A percentile compares a stretch with the other conserved stretches of the same genome.
These are phyloP conservation scores for Chimonanthus salicifolius DNA, from an alignment of 164 flowering plant species.

Conservation along the genomic window DNA sequence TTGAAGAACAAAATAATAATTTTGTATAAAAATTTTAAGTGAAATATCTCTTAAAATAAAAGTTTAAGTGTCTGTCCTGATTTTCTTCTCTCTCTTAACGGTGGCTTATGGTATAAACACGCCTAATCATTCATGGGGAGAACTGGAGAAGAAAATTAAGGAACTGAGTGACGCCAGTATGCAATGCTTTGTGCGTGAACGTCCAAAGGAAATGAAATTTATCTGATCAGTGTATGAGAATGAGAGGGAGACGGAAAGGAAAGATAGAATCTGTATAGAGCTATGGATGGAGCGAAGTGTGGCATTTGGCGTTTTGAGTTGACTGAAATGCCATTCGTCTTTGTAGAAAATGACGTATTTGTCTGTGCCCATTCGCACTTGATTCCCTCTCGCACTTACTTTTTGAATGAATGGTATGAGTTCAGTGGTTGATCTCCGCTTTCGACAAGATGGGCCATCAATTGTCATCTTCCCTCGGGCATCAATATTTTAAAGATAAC, in stretches of 20 bases:
- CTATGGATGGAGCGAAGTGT: neutral
- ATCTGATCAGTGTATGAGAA: neutral
- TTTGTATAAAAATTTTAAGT: too few relatives aligned
- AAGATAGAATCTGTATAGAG: neutral
- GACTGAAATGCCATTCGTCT: neutral
- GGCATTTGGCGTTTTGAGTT: neutral
- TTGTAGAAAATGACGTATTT: neutral
- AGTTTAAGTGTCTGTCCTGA: neutral
- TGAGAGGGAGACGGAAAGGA: neutral
- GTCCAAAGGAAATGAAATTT: neutral
- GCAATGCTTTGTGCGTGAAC: neutral
- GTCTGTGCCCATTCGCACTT: neutral
- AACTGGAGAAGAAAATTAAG: neutral
- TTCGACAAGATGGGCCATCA: too few relatives aligned
- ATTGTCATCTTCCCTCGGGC: too few relatives aligned
- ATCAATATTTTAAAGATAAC: too few relatives aligned
- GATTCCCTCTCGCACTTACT: too few relatives aligned
- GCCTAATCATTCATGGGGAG: neutral
- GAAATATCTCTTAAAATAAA: too few relatives aligned
- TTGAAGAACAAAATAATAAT: too few relatives aligned
- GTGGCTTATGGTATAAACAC: constrained; percentile 1
- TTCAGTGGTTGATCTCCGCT: too few relatives aligned
- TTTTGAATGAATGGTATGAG: too few relatives aligned
- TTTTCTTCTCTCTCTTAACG: neutral
- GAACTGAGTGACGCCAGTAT: neutral